Evolutionary conservation across 1,139 yeast species (phyloP).

Genomic region (Ashbya aceris): DNA sequence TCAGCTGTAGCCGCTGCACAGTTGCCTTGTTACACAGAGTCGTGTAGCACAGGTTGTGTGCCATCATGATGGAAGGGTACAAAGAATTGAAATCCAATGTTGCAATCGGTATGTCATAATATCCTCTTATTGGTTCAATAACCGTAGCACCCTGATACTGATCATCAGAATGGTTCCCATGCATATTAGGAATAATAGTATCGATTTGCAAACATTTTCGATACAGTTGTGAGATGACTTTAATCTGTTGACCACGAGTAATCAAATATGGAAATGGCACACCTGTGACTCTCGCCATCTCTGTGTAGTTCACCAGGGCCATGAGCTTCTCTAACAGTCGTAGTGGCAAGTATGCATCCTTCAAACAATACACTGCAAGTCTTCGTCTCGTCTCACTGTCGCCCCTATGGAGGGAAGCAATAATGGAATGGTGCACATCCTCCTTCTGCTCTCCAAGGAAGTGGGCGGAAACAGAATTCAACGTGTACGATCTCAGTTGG

Average conservation of each 20-base stretch:
- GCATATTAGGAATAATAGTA: constrained; percentile 84
- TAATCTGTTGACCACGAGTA: constrained; percentile 93
- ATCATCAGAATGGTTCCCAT: constrained; percentile 70
- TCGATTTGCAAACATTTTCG: constrained; percentile 82
- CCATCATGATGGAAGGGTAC: constrained; percentile 99
- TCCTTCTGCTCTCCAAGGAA: constrained; percentile 94
- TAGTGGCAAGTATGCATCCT: constrained; percentile 89
- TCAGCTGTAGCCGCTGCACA: constrained; percentile 53
- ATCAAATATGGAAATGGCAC: constrained; percentile 89
- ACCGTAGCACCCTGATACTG: constrained; percentile 99
- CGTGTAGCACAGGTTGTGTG: constrained; percentile 94
- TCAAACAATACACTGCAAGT: constrained; percentile 91
- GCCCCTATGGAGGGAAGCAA: constrained; percentile 90
- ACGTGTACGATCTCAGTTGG: constrained; percentile 85
- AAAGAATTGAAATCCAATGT: constrained; percentile 95
- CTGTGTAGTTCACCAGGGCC: constrained; percentile 95
- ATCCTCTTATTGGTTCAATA: constrained; percentile 91
- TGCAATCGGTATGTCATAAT: constrained; percentile 94
- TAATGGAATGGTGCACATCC: constrained; percentile 95
- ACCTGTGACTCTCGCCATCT: constrained; percentile 99
- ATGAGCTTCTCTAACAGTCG: constrained; percentile 82
- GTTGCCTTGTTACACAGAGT: constrained; percentile 67
- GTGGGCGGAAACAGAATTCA: constrained; percentile 92
- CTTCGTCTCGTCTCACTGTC: constrained; percentile 87
- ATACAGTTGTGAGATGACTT: constrained; percentile 89